Percentiles rank a stretch among this genome's conserved stretches.
These are phyloP conservation scores for Globisporangium rhizosaccharum DNA, from an alignment of 352 stramenopile genomes.

Conservation along the genomic window DNA sequence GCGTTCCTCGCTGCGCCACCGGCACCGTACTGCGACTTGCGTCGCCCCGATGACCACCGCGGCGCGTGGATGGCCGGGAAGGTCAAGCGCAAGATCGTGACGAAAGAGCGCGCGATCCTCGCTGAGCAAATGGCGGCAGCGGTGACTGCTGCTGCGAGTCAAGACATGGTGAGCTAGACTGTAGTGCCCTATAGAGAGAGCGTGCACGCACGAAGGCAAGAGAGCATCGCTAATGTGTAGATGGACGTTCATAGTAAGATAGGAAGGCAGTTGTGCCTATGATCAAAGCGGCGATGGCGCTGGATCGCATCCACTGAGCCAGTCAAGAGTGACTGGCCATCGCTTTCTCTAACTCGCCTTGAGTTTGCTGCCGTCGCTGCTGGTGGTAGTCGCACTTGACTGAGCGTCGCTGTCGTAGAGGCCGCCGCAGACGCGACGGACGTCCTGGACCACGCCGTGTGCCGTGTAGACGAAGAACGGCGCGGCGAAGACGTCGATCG, in stretches of 20 bases:
- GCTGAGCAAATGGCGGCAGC: neutral
- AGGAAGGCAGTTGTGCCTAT: no score
- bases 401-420: neutral
- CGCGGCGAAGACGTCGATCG: constrained; percentile 29
- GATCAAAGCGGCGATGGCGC: no score
- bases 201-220: neutral
- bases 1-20: constrained; percentile 16
- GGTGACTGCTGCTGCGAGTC: no score
- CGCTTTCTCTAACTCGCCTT: neutral
- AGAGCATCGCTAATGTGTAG: neutral
- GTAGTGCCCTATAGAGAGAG: neutral
- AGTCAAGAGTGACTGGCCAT: no score
- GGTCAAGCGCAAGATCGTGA: constrained; percentile 16
- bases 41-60: constrained; percentile 27
- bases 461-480: constrained; percentile 32
- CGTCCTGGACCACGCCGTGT: constrained; percentile 17
- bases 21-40: constrained; percentile 20
- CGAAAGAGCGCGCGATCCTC: constrained; percentile 18
- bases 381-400: neutral
- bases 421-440: constrained; percentile 7
- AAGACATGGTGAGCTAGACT: neutral
- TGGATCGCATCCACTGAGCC: no score
- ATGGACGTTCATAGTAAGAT: neutral
- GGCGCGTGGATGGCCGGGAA: constrained; percentile 31
- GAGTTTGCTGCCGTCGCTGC: neutral